Evolutionary conservation across 228 moss, liverwort and hornwort species (phyloP).

Genomic region (Sphagnum fallax): DNA sequence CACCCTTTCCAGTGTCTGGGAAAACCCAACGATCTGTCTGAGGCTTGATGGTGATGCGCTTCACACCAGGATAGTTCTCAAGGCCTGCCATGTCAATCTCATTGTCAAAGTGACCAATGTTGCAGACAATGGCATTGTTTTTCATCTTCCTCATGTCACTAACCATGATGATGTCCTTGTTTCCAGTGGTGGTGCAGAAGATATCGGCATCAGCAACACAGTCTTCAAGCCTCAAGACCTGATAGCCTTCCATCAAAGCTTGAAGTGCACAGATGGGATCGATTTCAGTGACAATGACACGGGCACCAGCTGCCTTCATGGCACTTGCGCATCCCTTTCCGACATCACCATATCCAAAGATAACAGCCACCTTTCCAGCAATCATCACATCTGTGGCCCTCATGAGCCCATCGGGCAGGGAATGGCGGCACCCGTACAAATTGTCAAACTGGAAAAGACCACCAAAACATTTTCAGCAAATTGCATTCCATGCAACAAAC

Average conservation of each 20-base stretch:
- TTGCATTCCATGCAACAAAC: too few relatives aligned
- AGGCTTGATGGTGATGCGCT: slow-evolving; percentile 57
- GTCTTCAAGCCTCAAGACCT: slow-evolving; percentile 36
- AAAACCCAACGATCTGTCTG: slow-evolving; percentile 63
- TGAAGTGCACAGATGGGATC: slow-evolving; percentile 92
- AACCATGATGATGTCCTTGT: slow-evolving; percentile 68
- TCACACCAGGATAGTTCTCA: slow-evolving; percentile 41
- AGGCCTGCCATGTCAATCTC: slow-evolving; percentile 50
- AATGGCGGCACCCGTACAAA: slow-evolving; percentile 89
- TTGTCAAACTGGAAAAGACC: slow-evolving; percentile 81
- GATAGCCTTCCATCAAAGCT: slow-evolving; percentile 45
- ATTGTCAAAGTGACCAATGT: slow-evolving; percentile 63
- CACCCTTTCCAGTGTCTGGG: slow-evolving; percentile 36
- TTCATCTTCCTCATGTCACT: slow-evolving; percentile 58
- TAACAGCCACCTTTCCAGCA: slow-evolving; percentile 76
- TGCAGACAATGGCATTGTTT: slow-evolving; percentile 65
- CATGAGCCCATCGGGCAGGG: slow-evolving; percentile 88
- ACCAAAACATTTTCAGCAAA: not conserved
- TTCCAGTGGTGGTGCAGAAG: slow-evolving; percentile 52
- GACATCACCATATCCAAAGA: slow-evolving; percentile 85
- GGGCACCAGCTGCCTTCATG: slow-evolving; percentile 86
- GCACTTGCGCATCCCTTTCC: slow-evolving; percentile 87
- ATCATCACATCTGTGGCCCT: slow-evolving; percentile 92
- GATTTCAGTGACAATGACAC: slow-evolving; percentile 79
- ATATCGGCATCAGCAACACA: slow-evolving; percentile 37